Conservation (phyloP, 2,329 filamentous ascomycete genomes). For the Cladosporium cucumerinum region DNA sequence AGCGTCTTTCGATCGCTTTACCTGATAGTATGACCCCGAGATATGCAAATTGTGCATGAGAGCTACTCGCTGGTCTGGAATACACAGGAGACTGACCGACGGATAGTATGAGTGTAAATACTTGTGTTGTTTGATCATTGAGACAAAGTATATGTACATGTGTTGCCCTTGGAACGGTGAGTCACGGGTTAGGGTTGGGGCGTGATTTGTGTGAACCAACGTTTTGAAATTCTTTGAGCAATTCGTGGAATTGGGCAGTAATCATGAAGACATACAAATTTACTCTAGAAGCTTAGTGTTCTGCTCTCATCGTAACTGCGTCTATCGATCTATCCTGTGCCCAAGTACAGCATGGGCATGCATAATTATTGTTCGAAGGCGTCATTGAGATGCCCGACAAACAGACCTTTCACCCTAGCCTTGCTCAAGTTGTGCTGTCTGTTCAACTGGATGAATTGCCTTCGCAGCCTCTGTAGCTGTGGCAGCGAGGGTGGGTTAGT, state of each 20-base stretch:
- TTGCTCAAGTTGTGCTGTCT: slow-evolving; percentile 55
- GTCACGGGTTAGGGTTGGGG: neutral
- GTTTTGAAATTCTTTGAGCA: neutral
- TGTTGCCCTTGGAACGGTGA: no score
- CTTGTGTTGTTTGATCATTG: no score
- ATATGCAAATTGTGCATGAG: no score
- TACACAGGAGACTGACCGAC: no score
- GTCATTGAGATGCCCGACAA: slow-evolving; percentile 43
- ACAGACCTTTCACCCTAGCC: slow-evolving; percentile 37
- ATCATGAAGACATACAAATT: neutral
- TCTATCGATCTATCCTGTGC: neutral
- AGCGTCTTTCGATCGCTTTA: no score
- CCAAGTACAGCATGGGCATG: neutral
- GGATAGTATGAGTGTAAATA: no score
- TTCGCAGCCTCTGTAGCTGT: slow-evolving; percentile 71
- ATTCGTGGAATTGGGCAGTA: neutral
- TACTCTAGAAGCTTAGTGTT: neutral
- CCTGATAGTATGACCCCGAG: no score
- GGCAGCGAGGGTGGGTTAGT: slow-evolving; percentile 63
- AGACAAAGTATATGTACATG: no score
- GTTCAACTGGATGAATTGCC: slow-evolving; percentile 75
- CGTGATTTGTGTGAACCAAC: neutral
- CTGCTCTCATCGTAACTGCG: neutral
- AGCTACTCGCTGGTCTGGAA: no score
- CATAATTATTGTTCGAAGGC: slow-evolving; percentile 25